Conservation (phyloP, 2,329 filamentous ascomycete genomes). For the Fusarium falciforme region DNA sequence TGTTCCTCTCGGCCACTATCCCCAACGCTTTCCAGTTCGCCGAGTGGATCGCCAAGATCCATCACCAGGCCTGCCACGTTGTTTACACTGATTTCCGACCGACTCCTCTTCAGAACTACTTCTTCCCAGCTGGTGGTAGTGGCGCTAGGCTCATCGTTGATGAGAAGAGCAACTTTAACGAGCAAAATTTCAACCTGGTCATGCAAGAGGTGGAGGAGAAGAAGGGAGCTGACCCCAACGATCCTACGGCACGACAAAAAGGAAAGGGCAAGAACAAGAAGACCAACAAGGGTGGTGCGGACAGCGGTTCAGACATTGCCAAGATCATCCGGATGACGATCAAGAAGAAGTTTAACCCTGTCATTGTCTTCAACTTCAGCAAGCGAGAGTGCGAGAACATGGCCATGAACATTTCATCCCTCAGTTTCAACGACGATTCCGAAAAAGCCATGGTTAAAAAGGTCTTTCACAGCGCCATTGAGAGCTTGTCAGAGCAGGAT, state of each 20-base stretch:
- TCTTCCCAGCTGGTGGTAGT: constrained; percentile 92
- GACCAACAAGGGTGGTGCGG: constrained; percentile 85
- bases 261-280: constrained; percentile 94
- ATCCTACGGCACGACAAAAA: constrained; percentile 82
- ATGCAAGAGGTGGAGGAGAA: constrained; percentile 91
- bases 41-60: constrained; percentile 98
- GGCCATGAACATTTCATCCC: constrained; percentile 84
- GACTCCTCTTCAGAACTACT: constrained; percentile 96
- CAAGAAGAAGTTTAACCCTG: constrained; percentile 95
- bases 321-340: constrained; percentile 99
- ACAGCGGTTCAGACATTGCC: constrained; percentile 85
- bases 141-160: constrained; percentile 96
- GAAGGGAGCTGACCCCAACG: constrained; percentile 84
- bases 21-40: constrained; percentile 99
- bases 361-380: constrained; percentile 99
- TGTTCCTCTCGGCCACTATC: constrained; percentile 97
- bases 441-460: constrained; percentile 95
- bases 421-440: constrained; percentile 95
- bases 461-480: constrained; percentile 93
- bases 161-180: constrained; percentile 94
- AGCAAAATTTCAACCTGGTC: constrained; percentile 96
- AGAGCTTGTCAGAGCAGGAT: constrained; percentile 92
- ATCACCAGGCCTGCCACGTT: constrained; percentile 97
- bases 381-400: constrained; percentile 95
- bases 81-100: constrained; percentile 99